These are phyloP conservation scores for Russula sp. DNA, from an alignment of 768 basidiomycete genomes.

Conservation along the genomic window DNA sequence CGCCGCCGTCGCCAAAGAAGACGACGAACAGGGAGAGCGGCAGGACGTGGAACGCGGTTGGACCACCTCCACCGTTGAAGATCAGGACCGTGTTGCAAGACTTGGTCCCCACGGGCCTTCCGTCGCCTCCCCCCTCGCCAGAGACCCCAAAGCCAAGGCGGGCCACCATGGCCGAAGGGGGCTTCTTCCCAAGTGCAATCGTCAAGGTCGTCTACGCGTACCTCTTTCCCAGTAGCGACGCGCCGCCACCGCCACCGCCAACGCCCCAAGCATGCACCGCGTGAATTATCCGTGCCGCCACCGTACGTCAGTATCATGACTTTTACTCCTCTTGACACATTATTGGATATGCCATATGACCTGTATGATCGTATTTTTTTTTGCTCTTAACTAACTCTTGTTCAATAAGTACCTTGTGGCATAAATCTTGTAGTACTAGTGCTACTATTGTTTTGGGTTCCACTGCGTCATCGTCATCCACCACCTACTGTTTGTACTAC, in stretches of 20 bases:
- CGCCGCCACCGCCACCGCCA: background rate
- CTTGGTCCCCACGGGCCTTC: background rate
- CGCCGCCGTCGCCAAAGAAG: background rate
- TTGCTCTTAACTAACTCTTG: too few relatives aligned
- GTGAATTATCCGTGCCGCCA: background rate
- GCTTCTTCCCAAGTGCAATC: background rate
- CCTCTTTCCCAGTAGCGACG: background rate
- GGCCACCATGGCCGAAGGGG: background rate
- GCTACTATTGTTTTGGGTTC: too few relatives aligned
- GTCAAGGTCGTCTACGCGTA: constrained; percentile 5
- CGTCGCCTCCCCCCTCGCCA: background rate
- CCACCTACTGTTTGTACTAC: too few relatives aligned
- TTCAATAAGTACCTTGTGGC: too few relatives aligned
- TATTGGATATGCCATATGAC: too few relatives aligned
- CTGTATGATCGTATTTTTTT: too few relatives aligned
- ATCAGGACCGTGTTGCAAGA: background rate
- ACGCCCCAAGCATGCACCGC: background rate
- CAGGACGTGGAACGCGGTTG: background rate
- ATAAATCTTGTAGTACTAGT: too few relatives aligned
- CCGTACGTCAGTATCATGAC: background rate
- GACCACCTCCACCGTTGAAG: background rate
- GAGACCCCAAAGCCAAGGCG: background rate
- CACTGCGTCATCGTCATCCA: too few relatives aligned
- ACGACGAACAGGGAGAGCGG: background rate
- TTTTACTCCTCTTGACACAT: background rate